A percentile compares a stretch with the other conserved stretches of the same genome.
phyloP scores from a whole-genome alignment of 495 filamentous ascomycete genomes.

The Lepraria neglecta region DNA sequence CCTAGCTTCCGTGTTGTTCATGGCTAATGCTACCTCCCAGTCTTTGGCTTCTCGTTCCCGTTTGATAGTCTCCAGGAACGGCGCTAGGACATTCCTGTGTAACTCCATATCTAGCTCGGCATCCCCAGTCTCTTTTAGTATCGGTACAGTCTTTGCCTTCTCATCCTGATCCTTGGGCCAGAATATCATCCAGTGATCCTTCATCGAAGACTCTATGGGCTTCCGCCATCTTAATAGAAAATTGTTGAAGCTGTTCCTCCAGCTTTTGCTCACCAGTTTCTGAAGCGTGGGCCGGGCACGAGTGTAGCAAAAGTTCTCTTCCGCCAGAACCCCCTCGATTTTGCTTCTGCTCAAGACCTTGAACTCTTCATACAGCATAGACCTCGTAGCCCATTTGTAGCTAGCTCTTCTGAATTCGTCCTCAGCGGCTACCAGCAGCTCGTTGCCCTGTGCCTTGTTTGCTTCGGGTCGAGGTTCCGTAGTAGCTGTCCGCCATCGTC shows the following conservation, averaged over 20 bases:
- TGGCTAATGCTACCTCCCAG: slow-evolving; percentile 51
- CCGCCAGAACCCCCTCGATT: slow-evolving; percentile 82
- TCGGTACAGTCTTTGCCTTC: slow-evolving; percentile 45
- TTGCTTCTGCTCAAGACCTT: slow-evolving; percentile 69
- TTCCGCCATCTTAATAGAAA: slow-evolving; percentile 62
- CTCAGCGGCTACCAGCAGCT: slow-evolving; percentile 47
- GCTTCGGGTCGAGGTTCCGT: slow-evolving; percentile 21
- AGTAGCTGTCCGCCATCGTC: slow-evolving; percentile 55
- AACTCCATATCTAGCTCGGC: slow-evolving; percentile 78
- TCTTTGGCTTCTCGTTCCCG: slow-evolving; percentile 59
- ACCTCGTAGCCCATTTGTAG: slow-evolving; percentile 68
- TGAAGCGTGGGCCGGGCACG: slow-evolving; percentile 69
- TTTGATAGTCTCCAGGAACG: slow-evolving; percentile 49
- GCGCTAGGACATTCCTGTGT: slow-evolving; percentile 56
- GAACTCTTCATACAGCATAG: slow-evolving; percentile 67
- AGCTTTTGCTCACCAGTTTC: slow-evolving; percentile 70
- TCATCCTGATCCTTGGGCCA: slow-evolving; percentile 49
- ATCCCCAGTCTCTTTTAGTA: slow-evolving; percentile 63
- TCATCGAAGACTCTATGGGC: slow-evolving; percentile 49
- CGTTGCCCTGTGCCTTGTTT: slow-evolving; percentile 11
- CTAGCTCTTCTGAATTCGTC: slow-evolving; percentile 66
- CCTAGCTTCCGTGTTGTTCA: slow-evolving; percentile 74
- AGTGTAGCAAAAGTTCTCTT: slow-evolving; percentile 81
- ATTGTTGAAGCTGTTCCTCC: slow-evolving; percentile 73
- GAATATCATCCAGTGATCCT: slow-evolving; percentile 56